A percentile compares a stretch with the other conserved stretches of the same genome.
Conservation (phyloP, 139 green algal species). For the Bryopsis sp. region DNA sequence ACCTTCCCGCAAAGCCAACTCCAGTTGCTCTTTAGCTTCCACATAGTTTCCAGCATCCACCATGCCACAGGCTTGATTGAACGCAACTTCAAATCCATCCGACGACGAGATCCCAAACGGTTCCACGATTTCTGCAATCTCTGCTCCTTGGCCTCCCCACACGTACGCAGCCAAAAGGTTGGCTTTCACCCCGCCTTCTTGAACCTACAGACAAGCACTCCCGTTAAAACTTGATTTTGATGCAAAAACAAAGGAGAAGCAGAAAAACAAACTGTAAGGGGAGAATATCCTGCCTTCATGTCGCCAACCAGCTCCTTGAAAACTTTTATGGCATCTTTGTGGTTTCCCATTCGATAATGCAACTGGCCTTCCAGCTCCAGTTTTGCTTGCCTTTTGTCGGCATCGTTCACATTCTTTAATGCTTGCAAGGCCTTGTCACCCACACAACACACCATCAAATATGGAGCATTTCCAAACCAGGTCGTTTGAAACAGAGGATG, state of each 20-base stretch:
- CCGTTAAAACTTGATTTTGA: too few relatives aligned
- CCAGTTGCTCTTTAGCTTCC: neutral
- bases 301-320: neutral
- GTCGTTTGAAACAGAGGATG: too few relatives aligned
- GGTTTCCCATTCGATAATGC: constrained; percentile 2
- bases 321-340: neutral
- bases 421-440: neutral
- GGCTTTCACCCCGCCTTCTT: neutral
- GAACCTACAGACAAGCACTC: too few relatives aligned
- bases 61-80: constrained; percentile 12
- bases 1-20: constrained; percentile 15
- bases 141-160: neutral
- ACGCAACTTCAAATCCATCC: constrained; percentile 14
- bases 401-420: neutral
- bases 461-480: too few relatives aligned
- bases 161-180: constrained; percentile 8
- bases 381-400: neutral
- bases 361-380: constrained; percentile 10
- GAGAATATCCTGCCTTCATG: neutral
- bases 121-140: neutral
- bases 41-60: constrained; percentile 17
- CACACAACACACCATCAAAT: too few relatives aligned
- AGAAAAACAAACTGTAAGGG: neutral
- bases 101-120: neutral
- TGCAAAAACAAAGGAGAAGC: neutral